phyloP scores from a whole-genome alignment of 2,329 filamentous ascomycete species.

The Verticillium longisporum region DNA sequence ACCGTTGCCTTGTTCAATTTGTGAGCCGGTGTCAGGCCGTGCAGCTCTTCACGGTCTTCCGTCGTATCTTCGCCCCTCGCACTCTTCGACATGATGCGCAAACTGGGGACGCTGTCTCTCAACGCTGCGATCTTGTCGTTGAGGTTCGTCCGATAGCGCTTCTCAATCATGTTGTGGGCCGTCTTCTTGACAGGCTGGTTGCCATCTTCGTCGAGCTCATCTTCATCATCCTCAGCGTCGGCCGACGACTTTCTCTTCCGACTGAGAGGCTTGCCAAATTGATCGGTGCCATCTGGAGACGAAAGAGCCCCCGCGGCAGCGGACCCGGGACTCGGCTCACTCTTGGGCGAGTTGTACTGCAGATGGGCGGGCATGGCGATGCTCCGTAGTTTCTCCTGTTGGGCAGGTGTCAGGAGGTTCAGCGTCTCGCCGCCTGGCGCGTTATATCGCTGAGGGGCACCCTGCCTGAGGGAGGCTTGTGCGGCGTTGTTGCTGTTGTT shows the following conservation, averaged over 20 bases:
- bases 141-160: constrained; percentile 89
- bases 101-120: constrained; percentile 83
- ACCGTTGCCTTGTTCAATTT: constrained; percentile 97
- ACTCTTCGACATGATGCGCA: constrained; percentile 76
- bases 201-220: constrained; percentile 50
- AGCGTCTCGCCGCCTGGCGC: constrained; percentile 8
- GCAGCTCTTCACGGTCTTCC: constrained; percentile 71
- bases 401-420: constrained; percentile 43
- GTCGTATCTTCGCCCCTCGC: constrained; percentile 60
- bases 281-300: constrained; percentile 49
- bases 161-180: constrained; percentile 97
- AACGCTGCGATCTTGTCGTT: constrained; percentile 96
- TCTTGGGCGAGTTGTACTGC: constrained; percentile 52
- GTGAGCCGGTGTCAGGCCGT: constrained; percentile 79
- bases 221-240: constrained; percentile 48
- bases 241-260: constrained; percentile 67
- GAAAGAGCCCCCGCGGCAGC: constrained; percentile 36
- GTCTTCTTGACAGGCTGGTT: constrained; percentile 72
- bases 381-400: constrained; percentile 54
- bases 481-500: constrained; percentile 16
- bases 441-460: constrained; percentile 5
- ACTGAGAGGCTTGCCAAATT: constrained; percentile 33
- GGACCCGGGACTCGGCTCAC: constrained; percentile 52
- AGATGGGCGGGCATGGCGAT: constrained; percentile 60
- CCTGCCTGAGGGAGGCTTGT: not conserved